phyloP scores from a whole-genome alignment of 2,329 filamentous ascomycete genomes.

The Akanthomyces uredinophilus region DNA sequence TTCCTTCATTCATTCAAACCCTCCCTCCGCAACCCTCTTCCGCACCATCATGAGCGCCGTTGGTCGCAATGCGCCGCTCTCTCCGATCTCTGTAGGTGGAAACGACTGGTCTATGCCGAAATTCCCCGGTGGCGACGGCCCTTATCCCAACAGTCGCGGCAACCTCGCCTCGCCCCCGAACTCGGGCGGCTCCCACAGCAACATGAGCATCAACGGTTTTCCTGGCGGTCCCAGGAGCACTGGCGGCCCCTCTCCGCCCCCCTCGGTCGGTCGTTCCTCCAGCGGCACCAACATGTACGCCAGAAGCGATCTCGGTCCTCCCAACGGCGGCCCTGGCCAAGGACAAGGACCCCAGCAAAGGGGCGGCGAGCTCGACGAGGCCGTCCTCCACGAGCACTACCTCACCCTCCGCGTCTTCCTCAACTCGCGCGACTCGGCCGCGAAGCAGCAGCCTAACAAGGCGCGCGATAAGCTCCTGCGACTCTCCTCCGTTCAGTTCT shows the following conservation, averaged over 20 bases:
- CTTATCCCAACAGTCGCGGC: slow-evolving; percentile 49
- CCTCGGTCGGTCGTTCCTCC: slow-evolving; percentile 81
- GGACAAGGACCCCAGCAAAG: slow-evolving; percentile 17
- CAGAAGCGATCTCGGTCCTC: slow-evolving; percentile 59
- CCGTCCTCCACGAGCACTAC: slow-evolving; percentile 74
- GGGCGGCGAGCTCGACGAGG: slow-evolving; percentile 55
- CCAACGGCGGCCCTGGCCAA: slow-evolving; percentile 29
- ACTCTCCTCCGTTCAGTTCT: slow-evolving; percentile 87
- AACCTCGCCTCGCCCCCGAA: slow-evolving; percentile 65
- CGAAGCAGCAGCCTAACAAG: slow-evolving; percentile 72
- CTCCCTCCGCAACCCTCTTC: slow-evolving; percentile 24
- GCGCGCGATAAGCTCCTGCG: slow-evolving; percentile 91
- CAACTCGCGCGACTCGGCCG: slow-evolving; percentile 69
- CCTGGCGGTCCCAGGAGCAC: slow-evolving; percentile 50
- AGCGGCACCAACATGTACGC: slow-evolving; percentile 68
- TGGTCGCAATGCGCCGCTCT: slow-evolving; percentile 68
- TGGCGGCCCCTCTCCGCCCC: slow-evolving; percentile 74
- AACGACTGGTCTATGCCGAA: slow-evolving; percentile 76
- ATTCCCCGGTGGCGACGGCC: slow-evolving; percentile 55
- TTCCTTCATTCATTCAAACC: slow-evolving; percentile 14
- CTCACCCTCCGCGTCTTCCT: slow-evolving; percentile 72
- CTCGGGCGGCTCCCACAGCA: slow-evolving; percentile 56
- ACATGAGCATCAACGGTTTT: slow-evolving; percentile 57
- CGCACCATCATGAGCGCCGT: slow-evolving; percentile 51
- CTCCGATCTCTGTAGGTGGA: slow-evolving; percentile 76